Base-by-base conservation (phyloP, 306 rosid genomes). In the Vigna angularis region DNA sequence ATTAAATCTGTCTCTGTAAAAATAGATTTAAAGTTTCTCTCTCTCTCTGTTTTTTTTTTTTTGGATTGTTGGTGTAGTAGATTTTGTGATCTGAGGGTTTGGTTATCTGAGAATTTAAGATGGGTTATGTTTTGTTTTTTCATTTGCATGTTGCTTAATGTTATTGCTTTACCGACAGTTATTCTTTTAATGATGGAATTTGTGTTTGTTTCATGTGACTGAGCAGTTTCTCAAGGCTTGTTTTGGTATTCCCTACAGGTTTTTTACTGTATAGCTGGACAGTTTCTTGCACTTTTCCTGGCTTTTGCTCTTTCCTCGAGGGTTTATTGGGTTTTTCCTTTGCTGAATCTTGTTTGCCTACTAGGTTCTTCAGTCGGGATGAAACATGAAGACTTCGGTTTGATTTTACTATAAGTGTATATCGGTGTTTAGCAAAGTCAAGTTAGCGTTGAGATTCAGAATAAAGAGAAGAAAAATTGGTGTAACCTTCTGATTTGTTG, bases 181-280 rank as follows among this genome's bases (percentile, higher is more conserved):
- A 59, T 68, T 75, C 36, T 36, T 63, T 42, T 62, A 50, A 30
- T 82, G 26, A 77, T 81, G 75, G 78, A 44, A 36, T 32, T 38
- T 24, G 59, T 73, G 57, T 38, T 53, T 79, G 69, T 58, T 26
- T 57, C 42, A 28, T 73, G 62, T 70, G 70, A 73, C 58, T 66
- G 61, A 63, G 32, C 71, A 28, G 71, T 79, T 45, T 78, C 82
- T 79, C 87, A 77, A 77, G 77, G 70, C 58, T 16, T 75, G 65
- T 75, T 65, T 82, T 79, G 83, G 79, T 88, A 72, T 70, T 81
- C 77, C 77, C 18, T 78, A 70, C 78, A 81, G 44, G 88, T 79
- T 13, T 73, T 85, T 75, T 63, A 83, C 64, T 87, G 83, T 18
- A 57, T 78, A 42, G 85, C 83, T 17, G 85, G 65, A n/a, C 64